Evolutionary conservation across 169 alveolate genomes (phyloP), one percentile per base, ranked within the genome.

Genomic region (Plasmodium sp.): DNA sequence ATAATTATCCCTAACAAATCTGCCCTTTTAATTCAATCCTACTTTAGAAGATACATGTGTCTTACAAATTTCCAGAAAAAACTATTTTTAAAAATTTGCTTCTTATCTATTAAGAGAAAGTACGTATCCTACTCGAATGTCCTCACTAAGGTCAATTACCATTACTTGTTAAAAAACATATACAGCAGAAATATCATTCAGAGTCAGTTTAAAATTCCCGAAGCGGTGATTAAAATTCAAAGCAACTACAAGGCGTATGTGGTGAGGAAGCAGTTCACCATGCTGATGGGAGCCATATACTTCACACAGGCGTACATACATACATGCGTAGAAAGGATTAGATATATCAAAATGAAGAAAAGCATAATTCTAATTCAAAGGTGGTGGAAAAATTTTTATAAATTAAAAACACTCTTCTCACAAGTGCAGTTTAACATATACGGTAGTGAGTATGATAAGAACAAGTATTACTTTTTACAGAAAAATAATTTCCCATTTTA

Each of bases 271-370:
- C 95, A 92, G 18, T 92, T 72, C 83, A 81, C n/a, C 34, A 71
- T 92, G 84, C 27, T 92, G 31, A 71, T 71, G 33, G 22, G 72
- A 39, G 95, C 95, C 56, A 82, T 92, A 54, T 92, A 92, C 74
- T 92, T 92, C 77, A 92, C 95, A 18, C 95, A 92, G 83, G 92
- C 95, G 18, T 92, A 92, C 83, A 34, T 92, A 22, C 92, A 81
- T 41, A 92, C 95, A 67, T 71, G 85, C 27, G 0, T 92, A 48
- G 92, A 92, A 92, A 1, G 79, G 18, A 81, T 92, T 2, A 81
- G 71, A 31, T 92, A 92, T 73, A 74, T 51, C 18, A 48, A 83
- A 73, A 72, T 92, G 39, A 83, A 82, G 83, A 92, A 43, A 81
- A 92, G 95, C 43, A 54, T 82, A 9, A 43, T 71, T 72, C 34